A percentile compares a stretch with the other conserved stretches of the same genome.
phyloP scores from a whole-genome alignment of 495 filamentous ascomycete genomes.

The Hypoxylon subgilvum region DNA sequence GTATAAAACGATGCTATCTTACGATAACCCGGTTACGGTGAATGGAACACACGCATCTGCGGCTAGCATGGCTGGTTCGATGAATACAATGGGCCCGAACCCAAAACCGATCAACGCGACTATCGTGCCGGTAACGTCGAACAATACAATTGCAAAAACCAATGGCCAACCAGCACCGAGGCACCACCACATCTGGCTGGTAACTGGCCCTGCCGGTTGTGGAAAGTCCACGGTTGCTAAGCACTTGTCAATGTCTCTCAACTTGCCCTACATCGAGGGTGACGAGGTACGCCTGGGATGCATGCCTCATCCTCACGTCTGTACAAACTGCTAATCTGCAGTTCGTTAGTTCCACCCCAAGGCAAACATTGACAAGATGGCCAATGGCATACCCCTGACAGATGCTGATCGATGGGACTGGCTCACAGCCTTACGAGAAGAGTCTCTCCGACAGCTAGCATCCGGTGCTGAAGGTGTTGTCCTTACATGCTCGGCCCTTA shows the following conservation, averaged over 20 bases:
- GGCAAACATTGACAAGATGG: slow-evolving; percentile 94
- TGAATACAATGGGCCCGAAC: slow-evolving; percentile 43
- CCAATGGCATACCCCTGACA: slow-evolving; percentile 81
- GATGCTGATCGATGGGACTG: slow-evolving; percentile 98
- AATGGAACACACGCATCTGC: slow-evolving; percentile 45
- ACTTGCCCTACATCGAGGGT: slow-evolving; percentile 88
- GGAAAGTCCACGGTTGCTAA: slow-evolving; percentile 94
- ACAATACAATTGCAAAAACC: slow-evolving; percentile 34
- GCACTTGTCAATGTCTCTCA: slow-evolving; percentile 71
- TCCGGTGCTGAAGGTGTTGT: slow-evolving; percentile 76
- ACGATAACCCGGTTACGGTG: slow-evolving; percentile 47
- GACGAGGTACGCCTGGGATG: slow-evolving; percentile 76
- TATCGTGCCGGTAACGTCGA: slow-evolving; percentile 36
- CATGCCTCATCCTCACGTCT: neutral
- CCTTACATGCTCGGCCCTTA: slow-evolving; percentile 93
- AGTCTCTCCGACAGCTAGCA: slow-evolving; percentile 69
- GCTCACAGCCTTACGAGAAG: slow-evolving; percentile 86
- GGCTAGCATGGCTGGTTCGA: slow-evolving; percentile 41
- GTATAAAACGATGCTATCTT: slow-evolving; percentile 48
- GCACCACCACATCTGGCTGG: slow-evolving; percentile 89
- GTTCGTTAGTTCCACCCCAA: slow-evolving; percentile 79
- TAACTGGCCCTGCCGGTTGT: slow-evolving; percentile 96
- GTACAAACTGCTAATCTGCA: slow-evolving; percentile 21
- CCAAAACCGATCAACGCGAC: slow-evolving; percentile 43
- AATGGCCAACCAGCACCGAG: slow-evolving; percentile 35